phyloP scores from a whole-genome alignment of 169 alveolate species.

The Blepharisma undulans region DNA sequence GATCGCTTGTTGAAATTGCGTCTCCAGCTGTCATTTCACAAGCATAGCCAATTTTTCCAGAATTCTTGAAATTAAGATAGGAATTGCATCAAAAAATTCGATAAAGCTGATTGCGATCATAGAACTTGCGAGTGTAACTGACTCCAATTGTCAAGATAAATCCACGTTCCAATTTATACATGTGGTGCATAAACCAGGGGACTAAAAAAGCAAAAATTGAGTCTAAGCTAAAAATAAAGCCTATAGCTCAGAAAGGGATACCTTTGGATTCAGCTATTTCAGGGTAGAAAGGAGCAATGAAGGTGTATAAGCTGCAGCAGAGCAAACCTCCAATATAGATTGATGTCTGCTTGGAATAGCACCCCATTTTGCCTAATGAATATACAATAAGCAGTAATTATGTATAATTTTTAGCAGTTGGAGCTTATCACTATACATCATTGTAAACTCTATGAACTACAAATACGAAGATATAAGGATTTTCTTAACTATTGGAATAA shows the following conservation, averaged over 20 bases:
- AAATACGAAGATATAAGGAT: no score
- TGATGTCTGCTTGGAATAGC: neutral
- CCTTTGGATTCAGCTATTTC: conserved; percentile 13
- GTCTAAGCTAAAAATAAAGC: neutral
- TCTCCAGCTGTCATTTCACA: conserved; percentile 16
- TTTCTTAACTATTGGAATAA: no score
- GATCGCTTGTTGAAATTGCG: neutral
- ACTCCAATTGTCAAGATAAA: neutral
- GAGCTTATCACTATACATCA: no score
- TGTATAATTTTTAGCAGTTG: no score
- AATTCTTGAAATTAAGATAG: neutral
- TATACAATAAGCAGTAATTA: no score
- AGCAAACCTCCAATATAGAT: neutral
- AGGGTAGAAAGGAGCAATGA: neutral
- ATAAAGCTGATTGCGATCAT: neutral
- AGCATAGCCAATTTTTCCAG: neutral
- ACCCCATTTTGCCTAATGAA: neutral
- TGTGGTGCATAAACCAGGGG: neutral
- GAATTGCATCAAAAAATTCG: neutral
- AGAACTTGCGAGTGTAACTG: neutral
- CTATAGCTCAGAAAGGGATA: neutral
- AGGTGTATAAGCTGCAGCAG: neutral
- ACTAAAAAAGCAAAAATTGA: neutral
- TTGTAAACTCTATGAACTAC: no score
- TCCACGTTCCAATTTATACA: neutral